Evolutionary conservation across 2,329 filamentous ascomycete genomes (phyloP).

Genomic region (Penicillium sp.): DNA sequence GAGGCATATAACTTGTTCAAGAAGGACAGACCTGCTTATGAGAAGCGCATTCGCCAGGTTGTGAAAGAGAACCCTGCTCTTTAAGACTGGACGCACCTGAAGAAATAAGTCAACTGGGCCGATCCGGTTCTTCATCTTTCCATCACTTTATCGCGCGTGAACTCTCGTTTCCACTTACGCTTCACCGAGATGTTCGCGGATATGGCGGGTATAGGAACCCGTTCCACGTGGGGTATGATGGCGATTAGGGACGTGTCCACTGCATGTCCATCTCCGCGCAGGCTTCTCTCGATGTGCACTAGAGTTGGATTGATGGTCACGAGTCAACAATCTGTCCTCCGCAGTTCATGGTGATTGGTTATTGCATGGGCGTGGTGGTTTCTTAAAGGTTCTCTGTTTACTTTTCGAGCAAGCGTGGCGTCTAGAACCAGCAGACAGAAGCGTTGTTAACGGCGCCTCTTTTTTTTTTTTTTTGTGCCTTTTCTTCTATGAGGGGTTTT

Average conservation of each 20-base stretch:
- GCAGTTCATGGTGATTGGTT: conserved; percentile 6
- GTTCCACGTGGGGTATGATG: conserved; percentile 15
- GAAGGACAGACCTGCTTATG: conserved; percentile 84
- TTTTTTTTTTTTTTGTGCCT: conserved; percentile 3
- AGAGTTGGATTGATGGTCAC: not conserved
- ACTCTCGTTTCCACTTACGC: not conserved
- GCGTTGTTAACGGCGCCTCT: conserved; percentile 14
- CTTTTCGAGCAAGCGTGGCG: conserved; percentile 34
- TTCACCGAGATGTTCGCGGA: conserved; percentile 12
- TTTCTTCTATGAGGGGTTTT: conserved; percentile 7
- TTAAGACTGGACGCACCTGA: conserved; percentile 42
- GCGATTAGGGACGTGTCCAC: conserved; percentile 5
- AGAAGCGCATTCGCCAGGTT: conserved; percentile 82
- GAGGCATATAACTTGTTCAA: conserved; percentile 98
- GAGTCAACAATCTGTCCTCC: conserved; percentile 1
- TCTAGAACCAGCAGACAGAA: conserved; percentile 21
- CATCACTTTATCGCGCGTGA: not conserved
- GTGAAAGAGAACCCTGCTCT: conserved; percentile 88
- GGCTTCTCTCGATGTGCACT: not conserved
- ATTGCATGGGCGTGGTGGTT: conserved; percentile 3
- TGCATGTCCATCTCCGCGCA: not conserved
- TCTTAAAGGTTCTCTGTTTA: not conserved
- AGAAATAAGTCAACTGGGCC: not conserved
- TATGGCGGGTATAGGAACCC: conserved; percentile 10
- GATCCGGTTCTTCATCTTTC: not conserved